Conservation (phyloP, 805 yeast genomes). For the Saccharomycopsis microspora region DNA sequence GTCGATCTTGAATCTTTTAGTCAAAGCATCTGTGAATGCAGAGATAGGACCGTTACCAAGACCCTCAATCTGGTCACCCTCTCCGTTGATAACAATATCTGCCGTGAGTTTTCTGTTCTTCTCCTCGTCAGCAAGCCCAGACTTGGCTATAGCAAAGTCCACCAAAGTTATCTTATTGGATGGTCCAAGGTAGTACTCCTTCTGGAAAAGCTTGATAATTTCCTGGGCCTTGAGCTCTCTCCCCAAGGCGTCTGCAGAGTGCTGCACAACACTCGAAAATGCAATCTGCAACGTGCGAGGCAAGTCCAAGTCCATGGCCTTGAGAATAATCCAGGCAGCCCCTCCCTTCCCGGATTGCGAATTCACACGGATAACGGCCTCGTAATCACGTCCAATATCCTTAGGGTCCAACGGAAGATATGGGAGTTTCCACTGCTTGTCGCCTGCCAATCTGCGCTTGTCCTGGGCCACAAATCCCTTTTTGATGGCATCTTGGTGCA, state of each 20-base stretch:
- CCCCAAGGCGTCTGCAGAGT: conserved; percentile 51
- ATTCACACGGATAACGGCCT: conserved; percentile 74
- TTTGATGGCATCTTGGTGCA: conserved; percentile 63
- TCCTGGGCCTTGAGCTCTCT: conserved; percentile 62
- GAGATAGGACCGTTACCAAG: conserved; percentile 75
- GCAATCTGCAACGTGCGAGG: conserved; percentile 63
- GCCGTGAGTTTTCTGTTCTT: conserved; percentile 33
- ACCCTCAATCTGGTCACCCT: conserved; percentile 33
- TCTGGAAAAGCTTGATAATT: conserved; percentile 44
- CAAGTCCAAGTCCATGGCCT: conserved; percentile 60
- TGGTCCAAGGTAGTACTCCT: conserved; percentile 39
- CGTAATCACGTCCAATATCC: conserved; percentile 72
- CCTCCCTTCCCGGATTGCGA: conserved; percentile 88
- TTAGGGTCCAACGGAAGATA: conserved; percentile 74
- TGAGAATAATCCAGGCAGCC: conserved; percentile 71
- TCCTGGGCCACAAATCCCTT: conserved; percentile 50
- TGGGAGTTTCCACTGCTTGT: conserved; percentile 55
- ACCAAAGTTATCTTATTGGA: conserved; percentile 24
- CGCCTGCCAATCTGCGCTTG: conserved; percentile 36
- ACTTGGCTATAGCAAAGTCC: conserved; percentile 30
- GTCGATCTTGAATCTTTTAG: conserved; percentile 36
- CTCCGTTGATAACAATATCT: conserved; percentile 27
- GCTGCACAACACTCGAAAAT: conserved; percentile 56
- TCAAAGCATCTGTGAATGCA: conserved; percentile 54
- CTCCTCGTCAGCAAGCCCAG: conserved; percentile 22